Conservation (phyloP, 768 basidiomycete genomes). For the Myochromella boudieri region DNA sequence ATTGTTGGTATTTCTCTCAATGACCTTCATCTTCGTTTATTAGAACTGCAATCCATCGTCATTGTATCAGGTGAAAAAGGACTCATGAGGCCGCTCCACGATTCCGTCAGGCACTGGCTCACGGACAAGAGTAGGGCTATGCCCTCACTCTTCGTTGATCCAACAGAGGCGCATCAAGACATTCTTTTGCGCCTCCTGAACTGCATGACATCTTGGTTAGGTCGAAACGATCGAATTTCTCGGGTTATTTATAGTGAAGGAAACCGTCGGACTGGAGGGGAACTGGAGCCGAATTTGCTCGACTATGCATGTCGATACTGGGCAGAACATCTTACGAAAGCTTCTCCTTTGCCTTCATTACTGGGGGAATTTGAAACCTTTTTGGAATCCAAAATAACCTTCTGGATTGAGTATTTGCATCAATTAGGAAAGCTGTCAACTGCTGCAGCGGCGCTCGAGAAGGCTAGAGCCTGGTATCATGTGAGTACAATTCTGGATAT, state of each 20-base stretch:
- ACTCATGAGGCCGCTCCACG: conserved; percentile 9
- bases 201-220: conserved; percentile 10
- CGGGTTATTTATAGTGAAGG: not conserved
- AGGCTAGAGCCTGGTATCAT: conserved; percentile 15
- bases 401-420: conserved; percentile 18
- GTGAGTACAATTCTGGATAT: conserved; percentile 8
- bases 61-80: conserved; percentile 2
- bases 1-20: conserved; percentile 1
- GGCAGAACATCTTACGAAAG: conserved; percentile 15
- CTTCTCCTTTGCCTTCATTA: conserved; percentile 1
- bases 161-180: conserved; percentile 8
- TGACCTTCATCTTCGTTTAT: conserved; percentile 5
- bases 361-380: conserved; percentile 12
- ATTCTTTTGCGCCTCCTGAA: conserved; percentile 10
- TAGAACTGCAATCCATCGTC: conserved; percentile 9
- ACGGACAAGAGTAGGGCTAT: conserved; percentile 9
- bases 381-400: conserved; percentile 8
- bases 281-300: conserved; percentile 2
- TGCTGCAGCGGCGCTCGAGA: conserved; percentile 12
- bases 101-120: conserved; percentile 14
- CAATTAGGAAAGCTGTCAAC: conserved; percentile 7
- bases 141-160: conserved; percentile 8
- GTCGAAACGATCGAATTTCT: conserved; percentile 4
- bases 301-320: conserved; percentile 20
- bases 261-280: not conserved